A percentile compares a stretch with the other conserved stretches of the same genome.
Evolutionary conservation across 2,329 filamentous ascomycete genomes (phyloP).

Genomic region (Clonostachys sp.): DNA sequence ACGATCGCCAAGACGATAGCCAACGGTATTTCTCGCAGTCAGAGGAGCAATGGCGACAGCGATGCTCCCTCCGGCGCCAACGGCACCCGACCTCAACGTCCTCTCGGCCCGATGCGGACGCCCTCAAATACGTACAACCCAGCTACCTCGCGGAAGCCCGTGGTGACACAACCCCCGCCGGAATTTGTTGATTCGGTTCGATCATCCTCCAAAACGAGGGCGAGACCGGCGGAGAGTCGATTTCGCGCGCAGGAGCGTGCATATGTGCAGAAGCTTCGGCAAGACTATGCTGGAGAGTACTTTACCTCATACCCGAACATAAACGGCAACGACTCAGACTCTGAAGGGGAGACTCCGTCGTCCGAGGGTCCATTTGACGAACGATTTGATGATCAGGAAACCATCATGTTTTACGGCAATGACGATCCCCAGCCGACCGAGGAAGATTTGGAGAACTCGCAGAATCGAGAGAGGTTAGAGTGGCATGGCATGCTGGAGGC

Average conservation of each 20-base stretch:
- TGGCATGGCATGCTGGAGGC: conserved; percentile 98
- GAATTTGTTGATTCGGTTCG: conserved; percentile 39
- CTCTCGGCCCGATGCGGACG: conserved; percentile 64
- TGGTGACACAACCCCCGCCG: conserved; percentile 31
- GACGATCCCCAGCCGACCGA: conserved; percentile 84
- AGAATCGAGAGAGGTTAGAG: conserved; percentile 85
- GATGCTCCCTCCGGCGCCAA: conserved; percentile 16
- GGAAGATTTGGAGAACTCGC: conserved; percentile 84
- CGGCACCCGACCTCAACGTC: conserved; percentile 54
- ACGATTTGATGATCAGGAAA: conserved; percentile 77
- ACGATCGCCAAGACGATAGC: not conserved
- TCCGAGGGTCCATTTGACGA: conserved; percentile 84
- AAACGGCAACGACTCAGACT: conserved; percentile 73
- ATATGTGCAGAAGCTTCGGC: conserved; percentile 86
- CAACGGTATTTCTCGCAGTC: conserved; percentile 31
- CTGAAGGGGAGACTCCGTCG: conserved; percentile 85
- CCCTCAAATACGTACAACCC: conserved; percentile 78
- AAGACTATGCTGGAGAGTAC: conserved; percentile 62
- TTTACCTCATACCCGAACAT: conserved; percentile 62
- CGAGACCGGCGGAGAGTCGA: conserved; percentile 35
- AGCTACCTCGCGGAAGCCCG: conserved; percentile 49
- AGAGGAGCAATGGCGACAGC: conserved; percentile 27
- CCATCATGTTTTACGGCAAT: conserved; percentile 86
- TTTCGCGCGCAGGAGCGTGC: conserved; percentile 75
- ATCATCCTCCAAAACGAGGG: conserved; percentile 48